These are phyloP conservation scores for Diospyros kaki DNA, from an alignment of 148 eudicot species.

Conservation along the genomic window DNA sequence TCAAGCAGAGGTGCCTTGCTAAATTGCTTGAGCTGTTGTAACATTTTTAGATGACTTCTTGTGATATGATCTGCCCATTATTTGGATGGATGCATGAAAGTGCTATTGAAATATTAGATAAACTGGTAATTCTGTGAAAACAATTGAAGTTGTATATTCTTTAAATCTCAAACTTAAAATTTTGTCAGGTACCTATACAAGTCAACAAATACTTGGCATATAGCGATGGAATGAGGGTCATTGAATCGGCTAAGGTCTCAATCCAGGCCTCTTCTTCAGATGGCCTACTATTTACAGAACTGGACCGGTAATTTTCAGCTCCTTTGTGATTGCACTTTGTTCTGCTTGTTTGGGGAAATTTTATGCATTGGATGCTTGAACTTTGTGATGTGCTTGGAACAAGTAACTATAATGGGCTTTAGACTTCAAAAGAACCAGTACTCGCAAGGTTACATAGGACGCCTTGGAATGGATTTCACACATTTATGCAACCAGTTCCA, in stretches of 20 bases:
- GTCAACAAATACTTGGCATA: slow-evolving; percentile 81
- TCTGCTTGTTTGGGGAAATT: not conserved
- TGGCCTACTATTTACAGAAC: slow-evolving; percentile 51
- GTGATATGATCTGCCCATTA: not conserved
- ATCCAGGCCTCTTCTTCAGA: slow-evolving; percentile 44
- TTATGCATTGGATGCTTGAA: not conserved
- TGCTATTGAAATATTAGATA: not conserved
- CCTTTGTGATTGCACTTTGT: not conserved
- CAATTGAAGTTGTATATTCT: not conserved
- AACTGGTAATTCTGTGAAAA: not conserved
- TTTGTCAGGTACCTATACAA: slow-evolving; percentile 82
- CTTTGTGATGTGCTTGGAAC: not conserved
- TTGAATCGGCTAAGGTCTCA: slow-evolving; percentile 53
- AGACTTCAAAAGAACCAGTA: not conserved
- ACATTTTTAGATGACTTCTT: not conserved
- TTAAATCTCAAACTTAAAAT: not conserved
- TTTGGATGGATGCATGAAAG: not conserved
- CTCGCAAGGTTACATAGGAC: not conserved
- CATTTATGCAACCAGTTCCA: not conserved
- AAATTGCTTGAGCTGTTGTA: not conserved
- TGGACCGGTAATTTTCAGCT: slow-evolving; percentile 55
- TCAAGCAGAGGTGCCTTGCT: slow-evolving; percentile 6
- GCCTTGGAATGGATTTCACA: not conserved
- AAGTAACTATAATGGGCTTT: not conserved
- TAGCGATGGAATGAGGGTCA: slow-evolving; percentile 83